These are phyloP conservation scores for Citrus reticulata DNA, from an alignment of 345 rosid species.

Conservation along the genomic window DNA sequence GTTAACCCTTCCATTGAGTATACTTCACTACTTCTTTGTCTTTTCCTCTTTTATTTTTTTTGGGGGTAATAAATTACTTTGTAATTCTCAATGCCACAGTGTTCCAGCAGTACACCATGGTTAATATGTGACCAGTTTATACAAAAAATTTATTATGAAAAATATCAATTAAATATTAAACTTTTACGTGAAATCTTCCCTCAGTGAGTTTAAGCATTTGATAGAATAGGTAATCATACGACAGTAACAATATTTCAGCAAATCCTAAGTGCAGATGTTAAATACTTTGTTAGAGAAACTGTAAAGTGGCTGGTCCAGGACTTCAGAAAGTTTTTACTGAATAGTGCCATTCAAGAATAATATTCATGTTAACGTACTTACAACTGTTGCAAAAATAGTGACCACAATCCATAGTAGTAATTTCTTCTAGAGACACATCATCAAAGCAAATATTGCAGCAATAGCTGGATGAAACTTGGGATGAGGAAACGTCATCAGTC, in stretches of 20 bases:
- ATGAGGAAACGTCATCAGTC: neutral
- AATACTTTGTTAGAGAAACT: neutral
- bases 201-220: neutral
- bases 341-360: neutral
- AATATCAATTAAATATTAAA: neutral
- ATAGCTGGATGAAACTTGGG: neutral
- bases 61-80: neutral
- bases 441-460: conserved; percentile 38
- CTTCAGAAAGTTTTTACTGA: neutral
- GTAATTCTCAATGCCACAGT: neutral
- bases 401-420: conserved; percentile 40
- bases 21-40: neutral
- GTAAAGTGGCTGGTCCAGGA: neutral
- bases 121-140: neutral
- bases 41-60: neutral
- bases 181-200: neutral
- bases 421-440: conserved; percentile 20
- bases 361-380: conserved; percentile 14
- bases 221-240: neutral
- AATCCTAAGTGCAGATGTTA: neutral
- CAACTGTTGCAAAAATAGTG: conserved; percentile 42
- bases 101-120: conserved; percentile 1
- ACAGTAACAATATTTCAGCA: neutral
- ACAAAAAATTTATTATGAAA: neutral
- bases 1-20: neutral